Conservation (phyloP, 192 early-diverging fungal species). For the Lobosporangium transversale region DNA sequence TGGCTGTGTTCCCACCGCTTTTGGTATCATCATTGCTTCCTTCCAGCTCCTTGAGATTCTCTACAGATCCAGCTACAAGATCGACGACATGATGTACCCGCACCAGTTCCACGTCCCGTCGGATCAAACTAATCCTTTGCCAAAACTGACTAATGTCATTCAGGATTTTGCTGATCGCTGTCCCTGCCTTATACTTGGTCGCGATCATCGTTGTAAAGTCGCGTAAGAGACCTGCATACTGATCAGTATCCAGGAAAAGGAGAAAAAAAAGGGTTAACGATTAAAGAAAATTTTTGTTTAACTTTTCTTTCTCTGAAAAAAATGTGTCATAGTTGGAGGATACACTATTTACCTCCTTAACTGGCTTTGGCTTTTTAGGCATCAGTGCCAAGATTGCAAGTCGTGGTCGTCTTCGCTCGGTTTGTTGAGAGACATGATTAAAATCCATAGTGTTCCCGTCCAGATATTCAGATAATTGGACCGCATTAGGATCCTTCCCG, state of each 20-base stretch:
- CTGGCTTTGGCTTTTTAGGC: slow-evolving; percentile 7
- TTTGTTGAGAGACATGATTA: slow-evolving; percentile 5
- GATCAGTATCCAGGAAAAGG: background rate
- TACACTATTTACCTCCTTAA: slow-evolving; percentile 39
- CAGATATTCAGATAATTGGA: slow-evolving; percentile 19
- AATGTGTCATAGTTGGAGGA: too few species aligned
- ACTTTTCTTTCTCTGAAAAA: too few species aligned
- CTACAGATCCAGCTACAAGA: slow-evolving; percentile 43
- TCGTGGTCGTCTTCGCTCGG: slow-evolving; percentile 10
- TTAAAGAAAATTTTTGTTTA: background rate
- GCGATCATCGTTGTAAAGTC: slow-evolving; percentile 34
- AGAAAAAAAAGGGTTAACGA: background rate
- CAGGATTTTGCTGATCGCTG: slow-evolving; percentile 36
- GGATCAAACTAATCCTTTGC: slow-evolving; percentile 20
- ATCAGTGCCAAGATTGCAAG: slow-evolving; percentile 19
- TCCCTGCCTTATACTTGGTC: slow-evolving; percentile 35
- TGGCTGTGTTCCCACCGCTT: background rate
- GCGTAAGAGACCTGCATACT: slow-evolving; percentile 25
- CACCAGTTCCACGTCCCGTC: slow-evolving; percentile 29
- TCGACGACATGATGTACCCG: slow-evolving; percentile 42
- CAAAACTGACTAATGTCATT: slow-evolving; percentile 39
- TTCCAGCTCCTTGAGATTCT: slow-evolving; percentile 48
- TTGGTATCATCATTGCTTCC: background rate
- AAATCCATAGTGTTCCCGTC: slow-evolving; percentile 13
- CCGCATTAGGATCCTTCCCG: slow-evolving; percentile 24